Evolutionary conservation across 345 rosid species (phyloP).

Genomic region (Gossypium australe): DNA sequence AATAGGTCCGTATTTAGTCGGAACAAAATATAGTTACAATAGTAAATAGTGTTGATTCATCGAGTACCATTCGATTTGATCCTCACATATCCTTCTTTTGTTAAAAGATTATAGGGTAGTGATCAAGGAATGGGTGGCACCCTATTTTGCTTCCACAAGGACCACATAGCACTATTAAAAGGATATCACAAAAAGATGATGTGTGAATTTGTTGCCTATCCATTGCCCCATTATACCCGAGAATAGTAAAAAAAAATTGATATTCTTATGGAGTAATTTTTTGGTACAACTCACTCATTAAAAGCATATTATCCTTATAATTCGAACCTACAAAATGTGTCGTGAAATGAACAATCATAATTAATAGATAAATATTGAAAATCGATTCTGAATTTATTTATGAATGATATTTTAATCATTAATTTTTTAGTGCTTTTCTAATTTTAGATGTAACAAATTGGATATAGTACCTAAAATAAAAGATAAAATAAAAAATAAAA

Average conservation of each 20-base stretch:
- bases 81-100: not conserved
- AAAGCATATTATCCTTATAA: fast-evolving
- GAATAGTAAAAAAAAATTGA: not conserved
- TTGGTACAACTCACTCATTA: no score
- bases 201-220: not conserved
- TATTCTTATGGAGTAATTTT: not conserved
- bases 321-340: no score
- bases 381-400: no score
- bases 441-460: not conserved
- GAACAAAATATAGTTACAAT: not conserved
- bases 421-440: not conserved
- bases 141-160: not conserved
- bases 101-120: not conserved
- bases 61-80: not conserved
- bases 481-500: not conserved
- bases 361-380: no score
- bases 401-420: not conserved
- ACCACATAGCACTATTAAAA: not conserved
- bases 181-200: not conserved
- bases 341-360: no score
- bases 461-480: not conserved
- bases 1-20: not conserved
- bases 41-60: no score
- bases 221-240: not conserved
- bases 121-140: not conserved